A percentile compares a stretch with the other conserved stretches of the same genome.
These are phyloP conservation scores for Oenanthe javanica DNA, from an alignment of 140 eudicot genomes.

Conservation along the genomic window DNA sequence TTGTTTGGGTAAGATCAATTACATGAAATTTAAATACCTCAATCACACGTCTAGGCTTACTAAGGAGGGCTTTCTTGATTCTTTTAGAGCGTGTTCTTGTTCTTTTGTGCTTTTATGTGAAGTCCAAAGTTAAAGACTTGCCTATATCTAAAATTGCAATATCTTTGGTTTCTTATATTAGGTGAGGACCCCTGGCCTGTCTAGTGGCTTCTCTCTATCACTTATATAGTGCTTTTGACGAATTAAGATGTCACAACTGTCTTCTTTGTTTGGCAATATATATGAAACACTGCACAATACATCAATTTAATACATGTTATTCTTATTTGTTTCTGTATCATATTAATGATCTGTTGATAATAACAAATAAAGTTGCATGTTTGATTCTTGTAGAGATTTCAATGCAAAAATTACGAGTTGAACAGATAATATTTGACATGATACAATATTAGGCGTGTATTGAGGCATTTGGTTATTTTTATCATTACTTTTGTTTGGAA, in stretches of 20 bases:
- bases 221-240: neutral
- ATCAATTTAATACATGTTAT: neutral
- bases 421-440: neutral
- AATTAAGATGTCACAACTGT: neutral
- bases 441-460: neutral
- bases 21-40: neutral
- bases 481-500: neutral
- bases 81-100: neutral
- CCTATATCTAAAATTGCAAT: neutral
- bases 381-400: neutral
- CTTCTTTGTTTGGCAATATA: neutral
- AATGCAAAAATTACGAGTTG: neutral
- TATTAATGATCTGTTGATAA: neutral
- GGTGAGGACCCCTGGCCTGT: slow-evolving; percentile 1
- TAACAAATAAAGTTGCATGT: neutral
- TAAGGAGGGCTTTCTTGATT: neutral
- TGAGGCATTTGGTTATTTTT: neutral
- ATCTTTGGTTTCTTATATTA: neutral
- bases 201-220: slow-evolving; percentile 3
- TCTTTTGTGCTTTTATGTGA: neutral
- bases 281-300: neutral
- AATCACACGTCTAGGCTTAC: neutral
- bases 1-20: neutral
- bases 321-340: neutral
- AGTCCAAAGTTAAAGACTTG: neutral